Conservation (phyloP, 2,329 filamentous ascomycete species). For the Clonostachys solani region DNA sequence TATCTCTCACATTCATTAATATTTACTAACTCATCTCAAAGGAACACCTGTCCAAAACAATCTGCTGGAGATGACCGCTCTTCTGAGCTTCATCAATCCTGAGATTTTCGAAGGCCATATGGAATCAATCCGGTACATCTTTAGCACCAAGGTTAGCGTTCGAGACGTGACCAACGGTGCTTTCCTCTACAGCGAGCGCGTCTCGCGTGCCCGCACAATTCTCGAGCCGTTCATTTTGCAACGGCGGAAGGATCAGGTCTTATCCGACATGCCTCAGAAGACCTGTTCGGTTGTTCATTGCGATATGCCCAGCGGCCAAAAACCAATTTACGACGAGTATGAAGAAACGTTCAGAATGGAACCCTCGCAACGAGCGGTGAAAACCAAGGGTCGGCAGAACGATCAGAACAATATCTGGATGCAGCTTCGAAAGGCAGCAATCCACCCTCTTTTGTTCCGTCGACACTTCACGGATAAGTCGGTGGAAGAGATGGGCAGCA, state of each 20-base stretch:
- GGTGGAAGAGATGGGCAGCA: conserved; percentile 72
- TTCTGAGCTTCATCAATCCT: conserved; percentile 93
- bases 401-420: conserved; percentile 74
- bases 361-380: conserved; percentile 46
- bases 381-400: conserved; percentile 39
- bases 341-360: conserved; percentile 61
- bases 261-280: conserved; percentile 80
- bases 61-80: conserved; percentile 81
- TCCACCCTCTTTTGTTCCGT: conserved; percentile 86
- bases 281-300: conserved; percentile 75
- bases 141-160: conserved; percentile 86
- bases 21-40: conserved; percentile 31
- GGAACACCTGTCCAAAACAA: conserved; percentile 96
- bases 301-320: conserved; percentile 70
- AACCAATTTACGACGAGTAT: conserved; percentile 65
- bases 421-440: conserved; percentile 86
- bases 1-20: background rate
- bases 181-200: conserved; percentile 81
- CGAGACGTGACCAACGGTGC: conserved; percentile 76
- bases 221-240: conserved; percentile 93
- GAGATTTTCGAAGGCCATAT: conserved; percentile 72
- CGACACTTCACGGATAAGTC: conserved; percentile 72
- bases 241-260: conserved; percentile 87
- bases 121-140: conserved; percentile 79
- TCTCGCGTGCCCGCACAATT: conserved; percentile 83